Percentiles rank a stretch among this genome's conserved stretches.
Conservation (phyloP, 2,329 filamentous ascomycete species). For the Camillea tinctor region DNA sequence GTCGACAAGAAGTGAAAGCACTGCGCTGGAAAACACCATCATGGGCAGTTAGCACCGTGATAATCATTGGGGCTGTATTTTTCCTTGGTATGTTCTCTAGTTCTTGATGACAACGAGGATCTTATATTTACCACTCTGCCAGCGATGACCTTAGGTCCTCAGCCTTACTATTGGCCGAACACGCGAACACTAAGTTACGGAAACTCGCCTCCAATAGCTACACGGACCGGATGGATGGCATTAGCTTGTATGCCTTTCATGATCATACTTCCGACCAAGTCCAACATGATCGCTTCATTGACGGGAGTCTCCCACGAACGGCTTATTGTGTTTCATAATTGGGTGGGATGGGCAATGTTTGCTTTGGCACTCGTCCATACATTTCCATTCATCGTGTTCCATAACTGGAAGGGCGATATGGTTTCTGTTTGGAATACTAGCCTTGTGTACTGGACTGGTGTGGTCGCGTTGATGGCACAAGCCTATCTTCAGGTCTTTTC, state of each 20-base stretch:
- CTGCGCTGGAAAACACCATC: slow-evolving; percentile 44
- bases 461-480: slow-evolving; percentile 52
- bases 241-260: slow-evolving; percentile 52
- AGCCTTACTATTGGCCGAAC: slow-evolving; percentile 57
- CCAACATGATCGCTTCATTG: slow-evolving; percentile 52
- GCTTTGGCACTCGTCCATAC: slow-evolving; percentile 56
- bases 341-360: slow-evolving; percentile 56
- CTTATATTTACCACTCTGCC: not conserved
- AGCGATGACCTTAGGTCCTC: slow-evolving; percentile 48
- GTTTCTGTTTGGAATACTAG: slow-evolving; percentile 42
- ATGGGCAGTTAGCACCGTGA: slow-evolving; percentile 42
- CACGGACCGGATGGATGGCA: slow-evolving; percentile 51
- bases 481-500: slow-evolving; percentile 56
- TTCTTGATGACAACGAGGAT: not conserved
- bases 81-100: slow-evolving; percentile 38
- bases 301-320: slow-evolving; percentile 58
- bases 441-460: slow-evolving; percentile 54
- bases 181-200: slow-evolving; percentile 41
- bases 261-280: slow-evolving; percentile 51
- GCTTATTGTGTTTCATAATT: slow-evolving; percentile 55
- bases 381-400: slow-evolving; percentile 57
- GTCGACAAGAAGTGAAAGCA: slow-evolving; percentile 33
- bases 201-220: slow-evolving; percentile 52
- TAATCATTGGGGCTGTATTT: slow-evolving; percentile 41
- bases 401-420: slow-evolving; percentile 49